Conservation (phyloP, 106 monocot species). For the Acorus calamus region DNA sequence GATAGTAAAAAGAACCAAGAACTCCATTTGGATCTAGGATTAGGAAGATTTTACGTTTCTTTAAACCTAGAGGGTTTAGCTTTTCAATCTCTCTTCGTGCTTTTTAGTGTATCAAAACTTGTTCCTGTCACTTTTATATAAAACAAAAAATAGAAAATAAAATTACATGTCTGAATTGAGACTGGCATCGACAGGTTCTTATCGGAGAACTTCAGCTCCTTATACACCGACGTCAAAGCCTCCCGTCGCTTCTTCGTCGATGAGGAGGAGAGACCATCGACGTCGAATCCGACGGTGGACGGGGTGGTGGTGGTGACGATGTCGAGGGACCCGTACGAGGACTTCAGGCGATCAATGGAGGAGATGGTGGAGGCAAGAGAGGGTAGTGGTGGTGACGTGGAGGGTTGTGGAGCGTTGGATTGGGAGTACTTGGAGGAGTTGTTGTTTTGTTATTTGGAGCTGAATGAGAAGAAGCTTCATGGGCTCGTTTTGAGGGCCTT, state of each 20-base stretch:
- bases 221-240: constrained; percentile 20
- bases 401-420: constrained; percentile 21
- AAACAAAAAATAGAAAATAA: no score
- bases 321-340: constrained; percentile 51
- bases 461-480: constrained; percentile 72
- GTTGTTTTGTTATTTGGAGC: constrained; percentile 60
- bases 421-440: constrained; percentile 93
- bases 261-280: not conserved
- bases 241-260: constrained; percentile 27
- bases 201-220: constrained; percentile 65
- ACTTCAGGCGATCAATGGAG: constrained; percentile 53
- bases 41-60: no score
- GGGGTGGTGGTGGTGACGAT: constrained; percentile 41
- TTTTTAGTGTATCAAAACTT: no score
- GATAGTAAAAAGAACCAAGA: no score
- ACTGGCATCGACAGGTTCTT: constrained; percentile 76
- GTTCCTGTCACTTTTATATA: no score
- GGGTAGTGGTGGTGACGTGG: constrained; percentile 8
- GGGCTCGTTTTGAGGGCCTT: constrained; percentile 63
- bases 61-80: no score
- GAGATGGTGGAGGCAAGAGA: constrained; percentile 36
- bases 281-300: constrained; percentile 6
- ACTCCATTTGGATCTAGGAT: no score
- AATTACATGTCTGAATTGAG: no score
- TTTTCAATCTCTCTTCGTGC: no score